A percentile compares a stretch with the other conserved stretches of the same genome.
These are phyloP conservation scores for Solanum chaucha DNA, from an alignment of 257 asterid genomes.

Conservation along the genomic window DNA sequence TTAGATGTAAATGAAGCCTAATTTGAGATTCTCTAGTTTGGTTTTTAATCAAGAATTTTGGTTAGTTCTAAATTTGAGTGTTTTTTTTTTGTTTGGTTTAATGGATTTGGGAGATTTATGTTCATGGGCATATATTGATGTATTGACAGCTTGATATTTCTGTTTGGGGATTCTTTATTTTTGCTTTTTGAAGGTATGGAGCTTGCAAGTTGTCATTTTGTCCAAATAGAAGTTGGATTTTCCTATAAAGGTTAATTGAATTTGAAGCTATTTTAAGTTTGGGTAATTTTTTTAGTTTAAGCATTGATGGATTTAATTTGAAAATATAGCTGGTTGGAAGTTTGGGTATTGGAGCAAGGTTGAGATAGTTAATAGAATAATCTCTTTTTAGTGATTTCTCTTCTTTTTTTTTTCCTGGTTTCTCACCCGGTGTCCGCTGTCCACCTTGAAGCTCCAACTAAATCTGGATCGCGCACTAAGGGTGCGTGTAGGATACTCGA, in stretches of 20 bases:
- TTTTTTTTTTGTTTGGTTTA: neutral
- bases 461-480: too few relatives aligned
- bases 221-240: neutral
- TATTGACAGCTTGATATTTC: neutral
- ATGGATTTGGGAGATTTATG: neutral
- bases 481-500: too few relatives aligned
- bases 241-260: neutral
- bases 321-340: neutral
- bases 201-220: neutral
- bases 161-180: neutral
- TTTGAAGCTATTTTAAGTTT: neutral
- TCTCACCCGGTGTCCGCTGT: too few relatives aligned
- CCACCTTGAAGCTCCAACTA: too few relatives aligned
- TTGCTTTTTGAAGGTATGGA: neutral
- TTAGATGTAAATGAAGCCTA: neutral
- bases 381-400: neutral
- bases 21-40: neutral
- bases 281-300: neutral
- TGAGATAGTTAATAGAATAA: neutral
- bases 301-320: neutral
- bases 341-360: neutral
- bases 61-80: neutral
- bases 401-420: too few relatives aligned
- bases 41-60: neutral
- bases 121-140: neutral